Conservation (phyloP, 2,329 filamentous ascomycete genomes). For the Rutstroemia sp. region DNA sequence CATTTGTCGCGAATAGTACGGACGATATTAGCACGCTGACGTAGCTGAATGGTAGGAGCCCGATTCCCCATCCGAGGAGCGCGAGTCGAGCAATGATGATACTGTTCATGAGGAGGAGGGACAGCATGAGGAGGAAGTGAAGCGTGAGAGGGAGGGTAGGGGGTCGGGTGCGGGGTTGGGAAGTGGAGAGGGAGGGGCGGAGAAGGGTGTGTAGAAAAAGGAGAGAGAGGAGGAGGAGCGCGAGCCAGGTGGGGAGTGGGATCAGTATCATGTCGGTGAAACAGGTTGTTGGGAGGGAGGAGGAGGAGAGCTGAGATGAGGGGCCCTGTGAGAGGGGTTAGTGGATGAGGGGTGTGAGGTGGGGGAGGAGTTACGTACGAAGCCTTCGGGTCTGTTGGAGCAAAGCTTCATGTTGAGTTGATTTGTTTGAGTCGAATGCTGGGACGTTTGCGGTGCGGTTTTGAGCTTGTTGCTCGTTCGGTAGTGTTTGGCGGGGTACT, state of each 20-base stretch:
- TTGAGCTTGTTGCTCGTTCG: too few species aligned
- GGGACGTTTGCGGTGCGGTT: too few species aligned
- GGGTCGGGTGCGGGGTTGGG: slow-evolving; percentile 11
- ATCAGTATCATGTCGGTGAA: slow-evolving; percentile 31
- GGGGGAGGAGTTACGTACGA: too few species aligned
- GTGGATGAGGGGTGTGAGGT: too few species aligned
- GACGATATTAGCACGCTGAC: slow-evolving; percentile 25
- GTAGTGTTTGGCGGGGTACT: too few species aligned
- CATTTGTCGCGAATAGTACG: slow-evolving; percentile 22
- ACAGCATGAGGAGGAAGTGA: slow-evolving; percentile 28
- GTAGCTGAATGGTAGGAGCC: slow-evolving; percentile 30
- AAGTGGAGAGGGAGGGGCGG: slow-evolving; percentile 19
- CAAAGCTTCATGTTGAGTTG: too few species aligned
- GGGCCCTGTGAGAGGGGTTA: slow-evolving; percentile 23
- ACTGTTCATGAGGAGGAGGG: slow-evolving; percentile 28
- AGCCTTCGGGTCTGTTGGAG: too few species aligned
- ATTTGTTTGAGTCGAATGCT: too few species aligned
- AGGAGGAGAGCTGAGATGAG: slow-evolving; percentile 27
- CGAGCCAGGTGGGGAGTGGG: slow-evolving; percentile 31
- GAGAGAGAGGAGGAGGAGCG: slow-evolving; percentile 23
- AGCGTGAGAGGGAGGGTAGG: slow-evolving; percentile 11
- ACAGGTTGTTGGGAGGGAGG: slow-evolving; percentile 31
- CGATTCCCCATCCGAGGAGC: slow-evolving; percentile 28
- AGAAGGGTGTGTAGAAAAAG: slow-evolving; percentile 20
- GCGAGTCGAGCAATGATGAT: slow-evolving; percentile 30